These are phyloP conservation scores for Bryoglossum gracile DNA, from an alignment of 495 filamentous ascomycete genomes.

Conservation along the genomic window DNA sequence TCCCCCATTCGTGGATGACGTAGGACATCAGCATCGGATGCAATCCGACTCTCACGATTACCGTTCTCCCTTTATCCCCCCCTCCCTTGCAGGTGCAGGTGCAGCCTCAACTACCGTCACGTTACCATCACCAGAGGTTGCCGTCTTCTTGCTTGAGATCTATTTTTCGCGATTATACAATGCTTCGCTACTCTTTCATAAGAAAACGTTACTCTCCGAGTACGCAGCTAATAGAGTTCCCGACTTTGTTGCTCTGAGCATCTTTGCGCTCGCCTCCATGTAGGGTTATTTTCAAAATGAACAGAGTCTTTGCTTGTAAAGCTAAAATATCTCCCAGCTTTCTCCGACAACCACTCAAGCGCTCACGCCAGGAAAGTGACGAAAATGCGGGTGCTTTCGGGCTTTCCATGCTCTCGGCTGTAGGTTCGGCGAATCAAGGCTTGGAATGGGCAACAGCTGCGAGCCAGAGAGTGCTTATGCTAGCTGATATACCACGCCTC, in stretches of 20 bases:
- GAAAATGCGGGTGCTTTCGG: slow-evolving; percentile 1
- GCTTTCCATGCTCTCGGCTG: slow-evolving; percentile 1
- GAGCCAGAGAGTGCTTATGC: slow-evolving; percentile 10
- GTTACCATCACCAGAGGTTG: slow-evolving; percentile 12
- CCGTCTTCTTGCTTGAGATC: slow-evolving; percentile 9
- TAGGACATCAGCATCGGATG: not conserved
- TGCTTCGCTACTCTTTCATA: slow-evolving; percentile 15
- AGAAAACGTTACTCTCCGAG: slow-evolving; percentile 12
- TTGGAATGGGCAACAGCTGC: slow-evolving; percentile 14
- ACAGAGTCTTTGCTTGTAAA: not conserved
- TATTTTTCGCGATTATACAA: slow-evolving; percentile 13
- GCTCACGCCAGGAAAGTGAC: not conserved
- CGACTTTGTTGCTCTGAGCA: slow-evolving; percentile 12
- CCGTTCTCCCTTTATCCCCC: not conserved
- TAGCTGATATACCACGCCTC: slow-evolving; percentile 9
- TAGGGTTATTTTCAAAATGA: slow-evolving; percentile 1
- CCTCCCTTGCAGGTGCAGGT: no score
- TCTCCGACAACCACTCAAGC: not conserved
- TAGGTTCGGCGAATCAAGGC: slow-evolving; percentile 7
- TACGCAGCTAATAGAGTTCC: slow-evolving; percentile 10
- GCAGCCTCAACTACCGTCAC: not conserved
- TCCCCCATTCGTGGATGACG: not conserved
- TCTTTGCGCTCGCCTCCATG: slow-evolving; percentile 17
- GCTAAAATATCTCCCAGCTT: not conserved
- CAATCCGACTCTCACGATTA: not conserved